A percentile compares a stretch with the other conserved stretches of the same genome.
These are phyloP conservation scores for Flaveria ramosissima DNA, from an alignment of 129 eudicot genomes.

Conservation along the genomic window DNA sequence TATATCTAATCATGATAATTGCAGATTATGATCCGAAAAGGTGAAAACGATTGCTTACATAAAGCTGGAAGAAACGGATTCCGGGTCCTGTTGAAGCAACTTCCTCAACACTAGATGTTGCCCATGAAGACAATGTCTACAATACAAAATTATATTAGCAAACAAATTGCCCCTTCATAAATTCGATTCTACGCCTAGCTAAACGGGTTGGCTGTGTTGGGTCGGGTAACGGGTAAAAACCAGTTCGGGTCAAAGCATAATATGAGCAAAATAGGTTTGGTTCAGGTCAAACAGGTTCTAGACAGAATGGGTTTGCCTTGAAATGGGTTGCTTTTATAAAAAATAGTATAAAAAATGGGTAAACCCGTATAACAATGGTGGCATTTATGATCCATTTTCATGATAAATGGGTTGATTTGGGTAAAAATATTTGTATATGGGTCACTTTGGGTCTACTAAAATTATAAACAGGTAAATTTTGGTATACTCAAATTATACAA, in stretches of 20 bases:
- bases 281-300: not conserved
- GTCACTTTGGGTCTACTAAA: not conserved
- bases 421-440: not conserved
- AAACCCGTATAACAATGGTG: not conserved
- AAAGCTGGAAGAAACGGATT: conserved; percentile 94
- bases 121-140: conserved; percentile 88
- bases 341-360: not conserved
- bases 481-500: too few relatives aligned
- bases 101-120: conserved; percentile 97
- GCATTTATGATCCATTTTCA: not conserved
- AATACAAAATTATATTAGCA: not conserved
- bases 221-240: not conserved
- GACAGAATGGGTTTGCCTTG: not conserved
- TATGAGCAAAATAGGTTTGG: not conserved
- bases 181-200: not conserved
- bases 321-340: not conserved
- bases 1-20: not conserved
- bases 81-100: conserved; percentile 97
- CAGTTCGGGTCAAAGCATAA: not conserved
- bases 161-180: conserved; percentile 5
- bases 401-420: not conserved
- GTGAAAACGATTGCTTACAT: conserved; percentile 54
- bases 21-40: not conserved
- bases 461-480: too few relatives aligned
- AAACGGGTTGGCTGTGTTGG: not conserved